These are phyloP conservation scores for Zygoascus biomembranicola DNA, from an alignment of 805 yeast species.

Conservation along the genomic window DNA sequence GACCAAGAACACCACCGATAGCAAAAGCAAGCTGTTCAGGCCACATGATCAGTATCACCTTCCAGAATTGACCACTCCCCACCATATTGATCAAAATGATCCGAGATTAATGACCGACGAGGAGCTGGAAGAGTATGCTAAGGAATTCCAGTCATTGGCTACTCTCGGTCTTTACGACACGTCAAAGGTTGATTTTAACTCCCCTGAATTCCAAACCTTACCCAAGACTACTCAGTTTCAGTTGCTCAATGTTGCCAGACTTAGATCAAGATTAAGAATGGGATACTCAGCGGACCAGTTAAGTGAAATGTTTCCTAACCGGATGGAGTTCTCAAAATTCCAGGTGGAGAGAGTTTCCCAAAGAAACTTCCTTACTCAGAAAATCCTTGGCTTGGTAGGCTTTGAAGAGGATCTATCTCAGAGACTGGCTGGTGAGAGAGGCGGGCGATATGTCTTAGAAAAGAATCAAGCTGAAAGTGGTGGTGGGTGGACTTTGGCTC, in stretches of 20 bases:
- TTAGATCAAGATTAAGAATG: constrained; percentile 85
- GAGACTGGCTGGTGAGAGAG: constrained; percentile 70
- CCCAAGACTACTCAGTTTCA: constrained; percentile 85
- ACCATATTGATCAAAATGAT: constrained; percentile 49
- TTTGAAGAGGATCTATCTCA: constrained; percentile 43
- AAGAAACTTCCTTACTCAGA: constrained; percentile 83
- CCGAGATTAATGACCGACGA: constrained; percentile 65
- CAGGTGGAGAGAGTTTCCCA: constrained; percentile 90
- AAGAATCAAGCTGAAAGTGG: constrained; percentile 46
- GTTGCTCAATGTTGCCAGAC: constrained; percentile 70
- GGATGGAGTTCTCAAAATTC: constrained; percentile 84
- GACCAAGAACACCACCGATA: not conserved
- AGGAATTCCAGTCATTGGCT: constrained; percentile 47
- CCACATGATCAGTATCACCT: constrained; percentile 77
- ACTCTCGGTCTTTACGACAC: constrained; percentile 29
- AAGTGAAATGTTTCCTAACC: constrained; percentile 69
- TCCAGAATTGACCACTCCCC: constrained; percentile 50
- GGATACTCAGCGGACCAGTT: constrained; percentile 90
- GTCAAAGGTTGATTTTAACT: constrained; percentile 69
- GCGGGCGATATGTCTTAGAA: constrained; percentile 63
- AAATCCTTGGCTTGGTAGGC: constrained; percentile 75
- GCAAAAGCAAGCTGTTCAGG: constrained; percentile 29
- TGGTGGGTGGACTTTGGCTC: constrained; percentile 69
- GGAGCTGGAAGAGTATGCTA: constrained; percentile 56
- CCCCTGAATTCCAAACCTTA: constrained; percentile 64